Conservation (phyloP, 169 alveolate species). For the Plasmodium chabaudi region DNA sequence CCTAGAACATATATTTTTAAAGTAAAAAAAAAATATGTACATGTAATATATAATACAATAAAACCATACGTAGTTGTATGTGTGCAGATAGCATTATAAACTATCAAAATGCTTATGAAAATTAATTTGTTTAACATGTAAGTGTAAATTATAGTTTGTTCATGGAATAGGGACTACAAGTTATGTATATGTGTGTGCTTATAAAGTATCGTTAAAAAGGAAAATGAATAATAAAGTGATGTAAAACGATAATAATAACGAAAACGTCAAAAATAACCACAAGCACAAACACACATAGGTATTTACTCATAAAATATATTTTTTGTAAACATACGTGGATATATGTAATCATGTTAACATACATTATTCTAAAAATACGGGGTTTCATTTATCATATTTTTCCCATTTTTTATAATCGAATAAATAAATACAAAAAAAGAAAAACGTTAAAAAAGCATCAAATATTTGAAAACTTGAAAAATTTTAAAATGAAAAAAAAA, state of each 20-base stretch:
- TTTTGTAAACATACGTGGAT: neutral
- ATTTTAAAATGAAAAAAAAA: slow-evolving; percentile 9
- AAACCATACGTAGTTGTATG: neutral
- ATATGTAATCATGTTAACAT: neutral
- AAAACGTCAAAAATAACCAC: neutral
- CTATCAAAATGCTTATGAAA: slow-evolving; percentile 4
- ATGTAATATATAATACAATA: neutral
- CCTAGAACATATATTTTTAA: neutral
- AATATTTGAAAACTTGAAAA: slow-evolving; percentile 12
- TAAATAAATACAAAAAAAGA: slow-evolving; percentile 15
- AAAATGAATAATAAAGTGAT: slow-evolving; percentile 7
- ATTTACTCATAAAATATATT: neutral
- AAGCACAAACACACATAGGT: neutral
- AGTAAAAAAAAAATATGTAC: neutral
- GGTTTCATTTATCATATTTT: neutral
- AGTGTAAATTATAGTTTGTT: slow-evolving; percentile 15
- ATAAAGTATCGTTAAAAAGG: neutral
- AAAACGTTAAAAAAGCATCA: slow-evolving; percentile 40
- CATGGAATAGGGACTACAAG: neutral
- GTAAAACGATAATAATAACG: neutral
- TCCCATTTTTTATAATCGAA: neutral
- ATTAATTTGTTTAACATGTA: neutral
- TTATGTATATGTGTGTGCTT: neutral
- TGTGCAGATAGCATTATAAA: neutral
- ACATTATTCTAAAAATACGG: neutral